Evolutionary conservation across 2,329 filamentous ascomycete genomes (phyloP).

Genomic region (Pyrenochaeta sp.): DNA sequence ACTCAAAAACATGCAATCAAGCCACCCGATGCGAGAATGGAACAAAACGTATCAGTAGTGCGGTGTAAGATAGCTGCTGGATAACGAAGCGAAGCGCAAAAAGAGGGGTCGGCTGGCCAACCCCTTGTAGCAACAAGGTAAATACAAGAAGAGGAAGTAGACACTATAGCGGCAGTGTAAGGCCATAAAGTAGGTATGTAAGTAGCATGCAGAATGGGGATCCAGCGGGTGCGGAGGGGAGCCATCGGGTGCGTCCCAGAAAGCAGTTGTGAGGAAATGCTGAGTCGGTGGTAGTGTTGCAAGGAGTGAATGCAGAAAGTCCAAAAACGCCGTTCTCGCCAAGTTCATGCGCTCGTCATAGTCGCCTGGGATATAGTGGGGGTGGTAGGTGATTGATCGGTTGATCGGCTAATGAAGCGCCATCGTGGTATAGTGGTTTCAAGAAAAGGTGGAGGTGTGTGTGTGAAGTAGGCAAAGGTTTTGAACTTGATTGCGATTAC

Average conservation of each 20-base stretch:
- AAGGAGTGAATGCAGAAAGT: neutral
- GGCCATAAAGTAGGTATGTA: slow-evolving; percentile 2
- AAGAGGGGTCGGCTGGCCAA: neutral
- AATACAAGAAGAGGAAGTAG: slow-evolving; percentile 22
- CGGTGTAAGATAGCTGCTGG: slow-evolving; percentile 3
- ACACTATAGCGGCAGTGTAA: slow-evolving; percentile 12
- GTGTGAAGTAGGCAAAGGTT: neutral
- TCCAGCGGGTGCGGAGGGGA: slow-evolving; percentile 3
- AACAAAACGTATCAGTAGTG: slow-evolving; percentile 2
- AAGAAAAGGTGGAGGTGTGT: neutral
- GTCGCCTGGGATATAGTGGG: neutral
- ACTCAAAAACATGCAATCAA: neutral
- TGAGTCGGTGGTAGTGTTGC: neutral
- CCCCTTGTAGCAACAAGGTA: slow-evolving; percentile 6
- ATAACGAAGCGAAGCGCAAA: slow-evolving; percentile 9
- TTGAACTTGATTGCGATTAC: slow-evolving; percentile 11
- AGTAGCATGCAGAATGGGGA: neutral
- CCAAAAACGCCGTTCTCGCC: slow-evolving; percentile 20
- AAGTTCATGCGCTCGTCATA: slow-evolving; percentile 24
- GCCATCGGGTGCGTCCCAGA: neutral
- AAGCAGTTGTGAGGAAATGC: slow-evolving; percentile 1
- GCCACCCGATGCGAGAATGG: neutral
- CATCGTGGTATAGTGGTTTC: slow-evolving; percentile 12
- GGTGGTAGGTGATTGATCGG: neutral
- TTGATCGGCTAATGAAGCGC: slow-evolving; percentile 5